These are phyloP conservation scores for Moricandia moricandioides DNA, from an alignment of 345 rosid genomes.

Conservation along the genomic window DNA sequence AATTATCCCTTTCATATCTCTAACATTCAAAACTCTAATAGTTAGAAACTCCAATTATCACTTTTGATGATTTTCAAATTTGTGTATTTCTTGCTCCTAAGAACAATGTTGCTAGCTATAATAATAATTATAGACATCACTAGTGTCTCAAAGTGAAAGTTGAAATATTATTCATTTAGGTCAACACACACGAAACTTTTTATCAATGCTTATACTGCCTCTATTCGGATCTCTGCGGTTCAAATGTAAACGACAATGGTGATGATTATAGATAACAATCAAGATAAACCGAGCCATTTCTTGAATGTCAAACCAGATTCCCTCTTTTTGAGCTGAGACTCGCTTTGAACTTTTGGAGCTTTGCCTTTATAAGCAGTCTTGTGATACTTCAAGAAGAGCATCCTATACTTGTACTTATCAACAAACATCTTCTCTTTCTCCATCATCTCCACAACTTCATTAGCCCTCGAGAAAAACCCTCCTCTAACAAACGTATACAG, in stretches of 20 bases:
- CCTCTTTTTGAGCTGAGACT: conserved; percentile 71
- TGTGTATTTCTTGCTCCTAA: no score
- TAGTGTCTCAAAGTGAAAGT: no score
- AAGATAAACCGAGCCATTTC: conserved; percentile 75
- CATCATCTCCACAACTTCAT: conserved; percentile 80
- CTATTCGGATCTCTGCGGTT: background rate
- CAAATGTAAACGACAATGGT: background rate
- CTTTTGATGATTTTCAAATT: no score
- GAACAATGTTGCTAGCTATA: no score
- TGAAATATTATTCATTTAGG: background rate
- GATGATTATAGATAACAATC: conserved; percentile 25
- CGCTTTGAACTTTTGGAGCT: conserved; percentile 85
- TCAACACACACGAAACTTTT: background rate
- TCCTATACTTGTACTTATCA: conserved; percentile 84
- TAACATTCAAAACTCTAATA: no score
- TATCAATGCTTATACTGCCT: conserved; percentile 1
- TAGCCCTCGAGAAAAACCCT: conserved; percentile 75
- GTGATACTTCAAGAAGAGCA: conserved; percentile 85
- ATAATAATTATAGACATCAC: no score
- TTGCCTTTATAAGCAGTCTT: conserved; percentile 85
- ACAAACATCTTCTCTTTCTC: conserved; percentile 80
- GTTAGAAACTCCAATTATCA: no score
- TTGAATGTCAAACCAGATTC: conserved; percentile 69
- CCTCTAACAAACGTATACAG: conserved; percentile 92
- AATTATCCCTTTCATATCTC: no score